A percentile compares a stretch with the other conserved stretches of the same genome.
phyloP scores from a whole-genome alignment of 331 rosid species.

The Stylosanthes scabra region DNA sequence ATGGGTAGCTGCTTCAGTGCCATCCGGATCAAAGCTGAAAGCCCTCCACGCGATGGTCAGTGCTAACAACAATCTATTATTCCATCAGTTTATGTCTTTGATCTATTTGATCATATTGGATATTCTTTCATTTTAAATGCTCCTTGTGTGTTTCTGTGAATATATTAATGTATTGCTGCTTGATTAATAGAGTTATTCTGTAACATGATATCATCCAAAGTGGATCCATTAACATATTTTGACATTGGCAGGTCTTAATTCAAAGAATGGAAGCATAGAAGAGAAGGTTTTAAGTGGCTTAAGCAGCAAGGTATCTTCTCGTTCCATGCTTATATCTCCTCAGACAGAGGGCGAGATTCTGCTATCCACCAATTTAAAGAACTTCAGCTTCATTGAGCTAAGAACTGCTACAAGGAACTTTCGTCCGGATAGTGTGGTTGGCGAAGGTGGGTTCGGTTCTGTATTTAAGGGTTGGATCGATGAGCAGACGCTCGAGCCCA shows the following conservation, averaged over 20 bases:
- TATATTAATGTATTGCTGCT: no score
- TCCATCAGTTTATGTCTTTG: no score
- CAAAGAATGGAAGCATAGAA: no score
- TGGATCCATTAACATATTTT: no score
- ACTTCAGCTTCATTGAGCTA: slow-evolving; percentile 68
- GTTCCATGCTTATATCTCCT: no score
- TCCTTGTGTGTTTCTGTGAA: no score
- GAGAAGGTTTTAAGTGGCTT: slow-evolving; percentile 41
- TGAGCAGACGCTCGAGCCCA: slow-evolving; percentile 67
- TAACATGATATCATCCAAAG: no score
- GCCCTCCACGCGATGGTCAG: slow-evolving; percentile 68
- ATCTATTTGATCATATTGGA: no score
- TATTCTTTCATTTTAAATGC: no score
- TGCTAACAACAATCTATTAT: neutral
- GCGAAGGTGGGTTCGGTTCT: slow-evolving; percentile 89
- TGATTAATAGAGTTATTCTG: no score
- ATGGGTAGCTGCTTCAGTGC: slow-evolving; percentile 69
- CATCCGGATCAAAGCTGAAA: slow-evolving; percentile 74
- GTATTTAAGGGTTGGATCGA: slow-evolving; percentile 95
- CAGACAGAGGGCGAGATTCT: slow-evolving; percentile 81
- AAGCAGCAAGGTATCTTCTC: no score
- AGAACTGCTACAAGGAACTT: slow-evolving; percentile 85
- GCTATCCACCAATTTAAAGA: slow-evolving; percentile 68
- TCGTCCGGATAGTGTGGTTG: slow-evolving; percentile 91
- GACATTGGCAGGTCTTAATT: no score